A percentile compares a stretch with the other conserved stretches of the same genome.
Evolutionary conservation across 441 rosid genomes (phyloP).

Genomic region (Manihot esculenta): DNA sequence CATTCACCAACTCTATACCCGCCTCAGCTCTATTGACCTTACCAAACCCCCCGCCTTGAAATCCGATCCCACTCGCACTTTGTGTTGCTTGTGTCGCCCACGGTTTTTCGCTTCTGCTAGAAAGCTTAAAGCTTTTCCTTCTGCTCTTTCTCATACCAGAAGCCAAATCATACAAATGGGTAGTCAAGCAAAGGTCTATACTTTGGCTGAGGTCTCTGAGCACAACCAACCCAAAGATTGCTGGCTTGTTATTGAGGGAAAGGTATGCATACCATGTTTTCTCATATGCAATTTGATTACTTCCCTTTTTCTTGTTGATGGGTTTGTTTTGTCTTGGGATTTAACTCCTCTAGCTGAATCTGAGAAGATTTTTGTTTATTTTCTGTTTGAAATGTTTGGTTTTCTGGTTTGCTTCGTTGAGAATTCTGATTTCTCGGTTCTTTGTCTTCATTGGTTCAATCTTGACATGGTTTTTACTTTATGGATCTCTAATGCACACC

Average conservation of each 20-base stretch:
- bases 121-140: neutral
- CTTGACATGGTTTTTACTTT: neutral
- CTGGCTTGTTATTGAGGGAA: constrained; percentile 84
- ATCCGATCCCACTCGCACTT: neutral
- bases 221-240: constrained; percentile 66
- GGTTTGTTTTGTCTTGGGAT: neutral
- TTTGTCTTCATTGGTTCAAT: neutral
- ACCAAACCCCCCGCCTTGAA: constrained; percentile 11
- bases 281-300: neutral
- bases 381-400: neutral
- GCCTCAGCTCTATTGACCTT: neutral
- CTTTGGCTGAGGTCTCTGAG: constrained; percentile 69
- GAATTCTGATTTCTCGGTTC: neutral
- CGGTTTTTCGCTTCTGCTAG: neutral
- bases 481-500: neutral
- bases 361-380: neutral
- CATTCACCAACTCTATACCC: neutral
- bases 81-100: neutral
- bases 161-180: constrained; percentile 41
- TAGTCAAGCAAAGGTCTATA: constrained; percentile 51
- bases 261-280: constrained; percentile 42
- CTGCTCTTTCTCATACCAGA: neutral
- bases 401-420: neutral
- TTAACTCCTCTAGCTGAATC: neutral
- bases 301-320: constrained; percentile 7